Evolutionary conservation across 129 eudicot species (phyloP).

Genomic region (Escallonia herrerae): DNA sequence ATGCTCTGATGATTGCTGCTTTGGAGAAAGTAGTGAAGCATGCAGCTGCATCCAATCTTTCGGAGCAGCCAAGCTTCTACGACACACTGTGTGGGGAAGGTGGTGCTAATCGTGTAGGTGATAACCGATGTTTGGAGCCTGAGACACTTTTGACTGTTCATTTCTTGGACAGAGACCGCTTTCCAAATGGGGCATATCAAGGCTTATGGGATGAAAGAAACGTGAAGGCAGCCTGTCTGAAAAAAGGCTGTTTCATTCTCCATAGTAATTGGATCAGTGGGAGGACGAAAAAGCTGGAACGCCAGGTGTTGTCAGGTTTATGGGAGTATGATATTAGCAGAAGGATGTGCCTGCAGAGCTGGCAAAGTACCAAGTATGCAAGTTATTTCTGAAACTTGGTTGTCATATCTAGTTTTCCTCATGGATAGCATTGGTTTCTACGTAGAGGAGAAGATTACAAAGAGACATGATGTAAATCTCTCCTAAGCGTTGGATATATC

Average conservation of each 20-base stretch:
- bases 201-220: constrained; percentile 55
- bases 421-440: constrained; percentile 18
- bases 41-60: constrained; percentile 73
- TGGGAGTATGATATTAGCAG: constrained; percentile 87
- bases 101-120: constrained; percentile 63
- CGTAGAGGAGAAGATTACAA: constrained; percentile 13
- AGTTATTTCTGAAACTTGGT: constrained; percentile 30
- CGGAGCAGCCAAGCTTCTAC: constrained; percentile 97
- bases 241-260: constrained; percentile 55
- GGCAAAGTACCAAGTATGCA: constrained; percentile 37
- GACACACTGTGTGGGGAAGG: constrained; percentile 80
- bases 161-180: constrained; percentile 79
- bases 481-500: constrained; percentile 36
- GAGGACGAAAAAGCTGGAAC: constrained; percentile 74
- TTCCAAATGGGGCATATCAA: constrained; percentile 89
- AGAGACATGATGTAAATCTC: neutral
- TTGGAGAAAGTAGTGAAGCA: constrained; percentile 80
- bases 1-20: constrained; percentile 62
- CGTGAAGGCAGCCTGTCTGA: constrained; percentile 41
- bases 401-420: neutral
- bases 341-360: constrained; percentile 69
- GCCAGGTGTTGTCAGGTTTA: constrained; percentile 73
- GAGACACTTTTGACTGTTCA: constrained; percentile 54
- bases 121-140: constrained; percentile 69
- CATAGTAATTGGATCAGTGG: constrained; percentile 94